Evolutionary conservation across 2,329 filamentous ascomycete genomes (phyloP).

Genomic region (Curvularia sp.): DNA sequence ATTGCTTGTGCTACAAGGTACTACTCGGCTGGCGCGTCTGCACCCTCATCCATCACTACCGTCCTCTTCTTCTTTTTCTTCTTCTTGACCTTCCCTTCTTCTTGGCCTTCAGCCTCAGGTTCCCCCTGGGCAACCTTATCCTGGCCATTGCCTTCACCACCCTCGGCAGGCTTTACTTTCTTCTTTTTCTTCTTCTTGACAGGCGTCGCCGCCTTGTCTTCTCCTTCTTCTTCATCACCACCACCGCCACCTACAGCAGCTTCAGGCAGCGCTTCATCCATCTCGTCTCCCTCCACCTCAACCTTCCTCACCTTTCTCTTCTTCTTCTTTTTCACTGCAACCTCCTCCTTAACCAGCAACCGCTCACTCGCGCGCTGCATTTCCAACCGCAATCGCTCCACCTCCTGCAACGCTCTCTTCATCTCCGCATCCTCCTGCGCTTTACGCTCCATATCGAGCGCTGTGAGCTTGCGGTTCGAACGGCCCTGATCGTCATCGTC

Average conservation of each 20-base stretch:
- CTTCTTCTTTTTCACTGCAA: slow-evolving; percentile 69
- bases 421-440: slow-evolving; percentile 86
- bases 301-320: slow-evolving; percentile 58
- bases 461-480: slow-evolving; percentile 35
- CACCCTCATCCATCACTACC: slow-evolving; percentile 43
- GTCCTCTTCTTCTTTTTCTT: slow-evolving; percentile 54
- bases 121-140: slow-evolving; percentile 16
- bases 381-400: slow-evolving; percentile 83
- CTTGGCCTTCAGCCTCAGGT: slow-evolving; percentile 31
- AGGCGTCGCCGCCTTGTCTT: slow-evolving; percentile 21
- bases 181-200: slow-evolving; percentile 55
- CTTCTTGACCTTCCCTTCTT: slow-evolving; percentile 49
- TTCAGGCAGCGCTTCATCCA: slow-evolving; percentile 54
- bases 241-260: slow-evolving; percentile 36
- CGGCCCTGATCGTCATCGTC: slow-evolving; percentile 48
- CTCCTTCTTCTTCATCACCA: slow-evolving; percentile 19
- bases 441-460: slow-evolving; percentile 69
- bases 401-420: slow-evolving; percentile 84
- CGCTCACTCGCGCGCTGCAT: slow-evolving; percentile 85
- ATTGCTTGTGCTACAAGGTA: background rate
- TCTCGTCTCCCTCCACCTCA: slow-evolving; percentile 62
- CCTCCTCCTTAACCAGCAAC: slow-evolving; percentile 73
- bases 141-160: slow-evolving; percentile 17
- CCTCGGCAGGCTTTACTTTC: slow-evolving; percentile 45
- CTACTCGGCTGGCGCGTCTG: slow-evolving; percentile 17